Base-by-base conservation (phyloP, 192 early-diverging fungal species). In the Linnemannia hyalina region DNA sequence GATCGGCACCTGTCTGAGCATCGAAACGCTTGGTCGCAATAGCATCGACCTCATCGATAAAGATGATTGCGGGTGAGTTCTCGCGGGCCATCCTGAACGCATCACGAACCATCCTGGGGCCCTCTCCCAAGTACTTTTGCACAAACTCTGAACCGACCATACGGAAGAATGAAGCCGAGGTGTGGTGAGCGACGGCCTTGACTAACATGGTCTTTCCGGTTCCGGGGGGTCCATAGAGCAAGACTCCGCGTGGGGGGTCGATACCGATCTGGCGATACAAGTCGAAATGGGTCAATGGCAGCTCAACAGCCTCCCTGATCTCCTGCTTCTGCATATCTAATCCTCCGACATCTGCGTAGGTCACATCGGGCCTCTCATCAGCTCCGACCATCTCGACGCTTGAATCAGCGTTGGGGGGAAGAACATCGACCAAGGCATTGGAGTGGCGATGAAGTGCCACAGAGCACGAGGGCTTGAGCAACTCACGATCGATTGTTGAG, bases 131-230 rank as follows among this genome's bases (percentile, higher is more conserved):
- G 88, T 99, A 99, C 90, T 99, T 99, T 93, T 99, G 98, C 72
- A 99, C 97, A 92, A 99, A 97, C 89, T 99, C 99, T 55, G 97
- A 98, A 65, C 99, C 98, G 42, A 97, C 97, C 38, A 99, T 97
- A 72, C 99, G 95, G 82, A 99, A 96, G 82, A 99, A 99, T 70
- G 97, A 92, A 1, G 98, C 98, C 0, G 97, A 96, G 13, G 97
- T 99, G 80, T 99, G 98, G 89, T 99, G 96, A 32, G 99, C 99
- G 16, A 99, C 99, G 5, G 98, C 99, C 90, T 99, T 99, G 35
- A 98, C 99, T 74, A 99, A 88, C 96, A 99, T 97, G 3, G 99
- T 99, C 88, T 99, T 99, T 26, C 97, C 96, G n/a, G 97, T 97
- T 65, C 98, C 98, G 5, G 98, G 98, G 44, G 97, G 97, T n/a